Evolutionary conservation across 495 filamentous ascomycete genomes (phyloP).

Genomic region (Stereocaulon alpinum): DNA sequence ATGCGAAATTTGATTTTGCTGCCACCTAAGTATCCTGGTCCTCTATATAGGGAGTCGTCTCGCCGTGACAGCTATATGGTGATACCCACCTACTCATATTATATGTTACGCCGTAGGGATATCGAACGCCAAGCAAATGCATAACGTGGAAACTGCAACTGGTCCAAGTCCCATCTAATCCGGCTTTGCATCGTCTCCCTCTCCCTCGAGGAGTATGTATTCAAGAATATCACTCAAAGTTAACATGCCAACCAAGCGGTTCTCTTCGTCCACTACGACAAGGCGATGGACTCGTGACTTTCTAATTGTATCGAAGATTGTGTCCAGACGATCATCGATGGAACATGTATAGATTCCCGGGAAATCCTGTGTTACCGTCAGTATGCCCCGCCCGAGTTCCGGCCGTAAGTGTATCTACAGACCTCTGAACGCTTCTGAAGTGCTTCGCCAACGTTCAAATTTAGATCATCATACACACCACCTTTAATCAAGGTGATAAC

Average conservation of each 20-base stretch:
- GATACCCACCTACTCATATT: not conserved
- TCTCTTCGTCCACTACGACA: conserved; percentile 82
- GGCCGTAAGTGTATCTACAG: conserved; percentile 20
- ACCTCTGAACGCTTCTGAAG: conserved; percentile 76
- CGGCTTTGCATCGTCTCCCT: conserved; percentile 42
- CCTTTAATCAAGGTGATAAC: conserved; percentile 94
- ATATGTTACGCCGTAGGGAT: conserved; percentile 19
- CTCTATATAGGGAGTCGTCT: conserved; percentile 4
- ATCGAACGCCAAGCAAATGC: conserved; percentile 21
- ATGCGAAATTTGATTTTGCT: not conserved
- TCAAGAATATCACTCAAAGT: conserved; percentile 95
- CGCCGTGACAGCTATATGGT: not conserved
- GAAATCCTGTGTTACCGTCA: conserved; percentile 55
- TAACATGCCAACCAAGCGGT: conserved; percentile 75
- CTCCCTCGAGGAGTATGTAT: conserved; percentile 83
- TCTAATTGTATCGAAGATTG: conserved; percentile 94
- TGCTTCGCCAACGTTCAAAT: conserved; percentile 79
- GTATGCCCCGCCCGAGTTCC: not conserved
- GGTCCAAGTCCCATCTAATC: conserved; percentile 7
- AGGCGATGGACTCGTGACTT: conserved; percentile 88
- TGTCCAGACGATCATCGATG: conserved; percentile 80
- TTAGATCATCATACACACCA: conserved; percentile 81
- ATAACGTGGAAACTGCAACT: not conserved
- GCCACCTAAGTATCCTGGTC: conserved; percentile 7
- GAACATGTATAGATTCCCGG: conserved; percentile 94